phyloP scores from a whole-genome alignment of 108 stramenopile species.

The Schizochytrium sp. region DNA sequence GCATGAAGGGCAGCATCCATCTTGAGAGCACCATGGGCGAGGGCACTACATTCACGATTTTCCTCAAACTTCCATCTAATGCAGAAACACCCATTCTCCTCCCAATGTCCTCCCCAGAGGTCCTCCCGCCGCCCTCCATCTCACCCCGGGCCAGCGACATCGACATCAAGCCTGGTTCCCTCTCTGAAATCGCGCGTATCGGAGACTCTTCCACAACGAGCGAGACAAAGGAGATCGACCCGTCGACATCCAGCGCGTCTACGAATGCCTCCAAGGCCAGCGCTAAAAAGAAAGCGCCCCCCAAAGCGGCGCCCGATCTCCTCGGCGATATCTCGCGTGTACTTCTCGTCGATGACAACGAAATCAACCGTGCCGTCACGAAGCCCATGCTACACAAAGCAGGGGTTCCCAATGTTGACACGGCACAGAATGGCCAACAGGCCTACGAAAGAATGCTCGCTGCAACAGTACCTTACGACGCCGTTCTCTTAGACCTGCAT shows the following conservation, averaged over 20 bases:
- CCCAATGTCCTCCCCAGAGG: neutral
- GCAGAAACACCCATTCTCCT: neutral
- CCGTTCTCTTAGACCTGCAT: conserved; percentile 12
- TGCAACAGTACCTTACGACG: neutral
- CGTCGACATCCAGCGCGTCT: too few relatives aligned
- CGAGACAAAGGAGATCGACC: too few relatives aligned
- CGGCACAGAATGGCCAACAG: neutral
- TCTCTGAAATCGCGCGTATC: too few relatives aligned
- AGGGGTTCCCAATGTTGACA: neutral
- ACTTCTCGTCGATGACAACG: neutral
- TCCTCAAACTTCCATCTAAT: neutral
- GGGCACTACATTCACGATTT: neutral
- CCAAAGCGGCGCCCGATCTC: neutral
- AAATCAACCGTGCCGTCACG: neutral
- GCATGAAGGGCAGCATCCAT: neutral
- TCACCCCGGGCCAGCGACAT: neutral
- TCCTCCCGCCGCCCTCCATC: neutral
- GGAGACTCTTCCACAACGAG: too few relatives aligned
- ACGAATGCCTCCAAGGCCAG: too few relatives aligned
- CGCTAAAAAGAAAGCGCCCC: too few relatives aligned
- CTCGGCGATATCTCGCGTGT: neutral
- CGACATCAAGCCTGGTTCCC: too few relatives aligned
- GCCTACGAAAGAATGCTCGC: neutral
- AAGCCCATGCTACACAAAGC: neutral
- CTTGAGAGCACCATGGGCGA: neutral